These are phyloP conservation scores for Suhomyces bribrorum DNA, from an alignment of 1,139 yeast species.

Conservation along the genomic window DNA sequence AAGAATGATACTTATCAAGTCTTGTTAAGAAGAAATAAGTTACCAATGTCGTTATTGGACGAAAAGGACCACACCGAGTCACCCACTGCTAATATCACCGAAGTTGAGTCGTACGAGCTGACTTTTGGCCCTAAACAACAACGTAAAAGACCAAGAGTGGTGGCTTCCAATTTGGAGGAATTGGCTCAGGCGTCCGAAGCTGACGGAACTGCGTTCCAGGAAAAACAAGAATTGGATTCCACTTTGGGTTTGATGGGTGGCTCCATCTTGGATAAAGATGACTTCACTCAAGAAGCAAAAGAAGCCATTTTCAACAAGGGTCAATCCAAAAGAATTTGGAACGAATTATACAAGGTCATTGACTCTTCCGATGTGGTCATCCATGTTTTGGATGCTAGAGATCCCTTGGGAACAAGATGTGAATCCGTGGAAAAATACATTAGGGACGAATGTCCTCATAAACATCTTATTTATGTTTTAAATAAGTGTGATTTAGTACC, in stretches of 20 bases:
- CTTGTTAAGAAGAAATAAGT: slow-evolving; percentile 80
- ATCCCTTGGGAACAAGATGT: slow-evolving; percentile 95
- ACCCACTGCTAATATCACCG: slow-evolving; percentile 78
- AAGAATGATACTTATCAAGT: slow-evolving; percentile 87
- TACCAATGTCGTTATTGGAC: slow-evolving; percentile 93
- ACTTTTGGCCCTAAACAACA: slow-evolving; percentile 96
- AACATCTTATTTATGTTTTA: slow-evolving; percentile 89
- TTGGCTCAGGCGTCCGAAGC: slow-evolving; percentile 62
- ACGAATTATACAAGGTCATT: slow-evolving; percentile 92
- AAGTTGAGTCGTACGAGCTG: slow-evolving; percentile 78
- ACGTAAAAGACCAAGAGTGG: slow-evolving; percentile 85
- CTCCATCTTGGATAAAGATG: slow-evolving; percentile 66
- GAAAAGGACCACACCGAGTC: slow-evolving; percentile 75
- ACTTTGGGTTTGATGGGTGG: slow-evolving; percentile 83
- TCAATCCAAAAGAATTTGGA: slow-evolving; percentile 98
- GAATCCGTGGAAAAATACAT: slow-evolving; percentile 90
- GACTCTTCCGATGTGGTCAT: slow-evolving; percentile 97
- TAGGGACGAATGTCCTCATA: slow-evolving; percentile 92
- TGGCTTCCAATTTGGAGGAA: slow-evolving; percentile 78
- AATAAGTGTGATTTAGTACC: slow-evolving; percentile 99
- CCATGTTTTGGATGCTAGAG: slow-evolving; percentile 95
- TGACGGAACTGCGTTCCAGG: slow-evolving; percentile 65
- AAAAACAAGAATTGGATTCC: slow-evolving; percentile 70
- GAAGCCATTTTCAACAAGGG: slow-evolving; percentile 97
- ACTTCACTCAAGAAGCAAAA: slow-evolving; percentile 84